A percentile compares a stretch with the other conserved stretches of the same genome.
Conservation (phyloP, 108 stramenopile species). For the Discostella stelligeroides region DNA sequence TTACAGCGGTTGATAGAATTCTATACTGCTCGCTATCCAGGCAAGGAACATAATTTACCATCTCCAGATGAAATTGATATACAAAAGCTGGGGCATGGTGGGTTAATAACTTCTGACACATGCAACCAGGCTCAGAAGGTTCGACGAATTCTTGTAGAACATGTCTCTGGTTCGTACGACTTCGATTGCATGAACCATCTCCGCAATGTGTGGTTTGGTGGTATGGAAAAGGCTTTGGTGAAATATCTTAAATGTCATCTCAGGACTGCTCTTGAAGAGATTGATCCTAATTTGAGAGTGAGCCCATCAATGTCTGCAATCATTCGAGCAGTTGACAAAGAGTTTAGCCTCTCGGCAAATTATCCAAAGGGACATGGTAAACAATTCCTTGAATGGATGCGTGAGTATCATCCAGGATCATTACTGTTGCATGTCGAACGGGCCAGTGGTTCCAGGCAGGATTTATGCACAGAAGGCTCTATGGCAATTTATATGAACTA, state of each 20-base stretch:
- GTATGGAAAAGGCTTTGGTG: background rate
- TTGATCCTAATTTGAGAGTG: background rate
- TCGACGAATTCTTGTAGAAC: background rate
- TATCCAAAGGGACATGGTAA: too few species aligned
- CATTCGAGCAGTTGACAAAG: too few species aligned
- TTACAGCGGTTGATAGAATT: too few species aligned
- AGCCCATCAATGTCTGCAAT: background rate
- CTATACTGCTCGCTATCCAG: too few species aligned
- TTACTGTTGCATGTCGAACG: conserved; percentile 10
- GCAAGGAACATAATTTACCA: too few species aligned
- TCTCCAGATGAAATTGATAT: conserved; percentile 8
- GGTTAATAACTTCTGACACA: background rate
- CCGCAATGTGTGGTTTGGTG: too few species aligned
- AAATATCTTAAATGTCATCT: background rate
- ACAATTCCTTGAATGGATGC: conserved; percentile 9
- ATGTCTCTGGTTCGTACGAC: background rate
- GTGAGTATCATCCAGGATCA: background rate
- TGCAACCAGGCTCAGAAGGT: background rate
- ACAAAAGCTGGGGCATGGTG: background rate
- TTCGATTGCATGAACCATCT: background rate
- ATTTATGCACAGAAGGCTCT: conserved; percentile 2
- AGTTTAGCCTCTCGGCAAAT: too few species aligned
- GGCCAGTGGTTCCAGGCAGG: conserved; percentile 12
- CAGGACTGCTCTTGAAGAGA: background rate
- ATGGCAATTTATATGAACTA: conserved; percentile 4